Base-by-base conservation (phyloP, 352 stramenopile species). In the Phytophthora tubulina region DNA sequence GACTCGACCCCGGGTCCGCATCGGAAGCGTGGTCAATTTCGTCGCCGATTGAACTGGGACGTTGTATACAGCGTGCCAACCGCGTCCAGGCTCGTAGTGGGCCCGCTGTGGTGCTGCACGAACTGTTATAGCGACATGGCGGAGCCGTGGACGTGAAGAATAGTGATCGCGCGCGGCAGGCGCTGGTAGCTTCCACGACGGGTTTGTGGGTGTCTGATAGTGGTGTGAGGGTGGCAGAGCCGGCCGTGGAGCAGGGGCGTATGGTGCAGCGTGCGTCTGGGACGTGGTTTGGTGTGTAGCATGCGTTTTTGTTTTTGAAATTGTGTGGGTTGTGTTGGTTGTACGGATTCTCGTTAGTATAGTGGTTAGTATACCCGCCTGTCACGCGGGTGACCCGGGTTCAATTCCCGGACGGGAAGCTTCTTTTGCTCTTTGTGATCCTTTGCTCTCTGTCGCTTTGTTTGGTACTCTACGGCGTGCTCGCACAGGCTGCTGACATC, bases 291-390 rank as follows among this genome's bases (percentile, higher is more conserved):
- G 9, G 15, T 17, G 52, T 21, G 52, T 36, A 35, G 35, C 4
- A 9, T 35, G 52, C 10, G 17, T 59, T 57, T 21, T 45, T 41
- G 46, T 33, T 57, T 57, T 31, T 2, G 21, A 33, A 33, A 6
- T n/a, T 44, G 51, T 55, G 4, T 31, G 31, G 32, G 2, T 33
- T 35, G 32, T 35, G 2, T 48, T 51, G 9, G 31, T 3, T 7
- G 52, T 69, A 63, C 60, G 33, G 35, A 69, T 69, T 69, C 62
- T 69, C 62, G 62, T 69, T 69, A 69, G 62, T 69, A 69, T 69
- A 69, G 62, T 69, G 62, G 51, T 69, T 69, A 69, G 62, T 69
- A 69, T 69, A 69, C 63, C 63, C 53, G 52, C 63, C 63, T 70
- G 63, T 70, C 63, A 70, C 63, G 63, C 63, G 63, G 63, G 63